Conservation (phyloP, 495 filamentous ascomycete genomes). For the Trichoderma parareesei region DNA sequence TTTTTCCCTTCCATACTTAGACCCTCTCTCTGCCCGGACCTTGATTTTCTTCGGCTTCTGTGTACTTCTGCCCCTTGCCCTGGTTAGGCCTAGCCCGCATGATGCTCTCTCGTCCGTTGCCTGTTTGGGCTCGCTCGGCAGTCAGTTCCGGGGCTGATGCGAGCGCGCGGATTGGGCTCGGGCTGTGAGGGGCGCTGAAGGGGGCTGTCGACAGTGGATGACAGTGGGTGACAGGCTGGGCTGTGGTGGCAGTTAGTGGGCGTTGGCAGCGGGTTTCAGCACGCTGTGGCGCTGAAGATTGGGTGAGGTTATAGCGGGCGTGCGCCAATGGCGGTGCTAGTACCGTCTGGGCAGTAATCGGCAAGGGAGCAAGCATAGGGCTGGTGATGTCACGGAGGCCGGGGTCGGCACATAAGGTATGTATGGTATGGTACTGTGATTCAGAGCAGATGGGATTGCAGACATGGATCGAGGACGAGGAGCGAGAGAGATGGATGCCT, state of each 20-base stretch:
- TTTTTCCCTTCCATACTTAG: background rate
- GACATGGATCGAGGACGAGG: too few species aligned
- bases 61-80: too few species aligned
- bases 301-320: too few species aligned
- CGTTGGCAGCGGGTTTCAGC: background rate
- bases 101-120: too few species aligned
- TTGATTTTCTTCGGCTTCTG: too few species aligned
- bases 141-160: background rate
- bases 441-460: too few species aligned
- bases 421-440: background rate
- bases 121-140: background rate
- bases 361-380: background rate
- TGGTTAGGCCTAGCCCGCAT: too few species aligned
- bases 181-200: background rate
- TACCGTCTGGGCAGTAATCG: background rate
- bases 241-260: too few species aligned
- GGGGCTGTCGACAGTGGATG: too few species aligned
- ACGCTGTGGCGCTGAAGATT: background rate
- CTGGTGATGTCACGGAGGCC: background rate
- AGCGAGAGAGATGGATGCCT: too few species aligned
- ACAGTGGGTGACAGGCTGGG: too few species aligned
- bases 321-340: background rate
- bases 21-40: background rate
- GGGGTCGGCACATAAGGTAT: background rate
- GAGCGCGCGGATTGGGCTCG: background rate